phyloP scores from a whole-genome alignment of 1,284 basidiomycete genomes.

The Cutaneotrichosporon sp. region DNA sequence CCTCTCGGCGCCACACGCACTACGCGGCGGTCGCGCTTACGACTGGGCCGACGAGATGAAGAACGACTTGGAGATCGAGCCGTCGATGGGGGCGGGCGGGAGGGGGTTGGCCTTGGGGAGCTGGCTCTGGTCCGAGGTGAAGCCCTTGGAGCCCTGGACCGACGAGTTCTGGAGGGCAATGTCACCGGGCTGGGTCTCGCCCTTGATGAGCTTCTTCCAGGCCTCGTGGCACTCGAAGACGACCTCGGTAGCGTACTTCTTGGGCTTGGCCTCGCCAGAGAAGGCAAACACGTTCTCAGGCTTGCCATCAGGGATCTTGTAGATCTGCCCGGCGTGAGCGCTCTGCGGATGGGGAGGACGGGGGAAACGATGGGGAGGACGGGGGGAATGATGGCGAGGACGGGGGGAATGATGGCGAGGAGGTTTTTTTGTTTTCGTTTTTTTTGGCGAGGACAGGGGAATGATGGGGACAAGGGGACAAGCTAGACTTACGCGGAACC shows the following conservation, averaged over 20 bases:
- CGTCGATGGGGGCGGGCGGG: slow-evolving; percentile 82
- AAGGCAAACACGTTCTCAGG: slow-evolving; percentile 99
- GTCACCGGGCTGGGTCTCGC: slow-evolving; percentile 68
- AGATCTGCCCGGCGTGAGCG: slow-evolving; percentile 61
- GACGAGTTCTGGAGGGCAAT: slow-evolving; percentile 70
- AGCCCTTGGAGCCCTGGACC: slow-evolving; percentile 71
- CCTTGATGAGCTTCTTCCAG: slow-evolving; percentile 90
- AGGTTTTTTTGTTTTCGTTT: no score
- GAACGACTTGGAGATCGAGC: slow-evolving; percentile 67
- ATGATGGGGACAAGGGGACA: no score
- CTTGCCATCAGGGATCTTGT: slow-evolving; percentile 97
- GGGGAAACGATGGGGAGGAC: no score
- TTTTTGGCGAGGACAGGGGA: no score
- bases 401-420: no score
- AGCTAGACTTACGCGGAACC: slow-evolving; percentile 60
- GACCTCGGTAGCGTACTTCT: slow-evolving; percentile 98
- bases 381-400: no score
- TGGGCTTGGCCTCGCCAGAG: slow-evolving; percentile 99
- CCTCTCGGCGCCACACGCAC: no score
- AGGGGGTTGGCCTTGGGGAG: slow-evolving; percentile 79
- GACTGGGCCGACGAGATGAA: slow-evolving; percentile 69
- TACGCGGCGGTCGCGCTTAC: slow-evolving; percentile 22
- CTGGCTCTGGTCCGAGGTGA: slow-evolving; percentile 62
- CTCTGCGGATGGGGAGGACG: no score
- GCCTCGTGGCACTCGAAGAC: slow-evolving; percentile 99